Base-by-base conservation (phyloP, 495 filamentous ascomycete species). In the Rostrohypoxylon terebratum region DNA sequence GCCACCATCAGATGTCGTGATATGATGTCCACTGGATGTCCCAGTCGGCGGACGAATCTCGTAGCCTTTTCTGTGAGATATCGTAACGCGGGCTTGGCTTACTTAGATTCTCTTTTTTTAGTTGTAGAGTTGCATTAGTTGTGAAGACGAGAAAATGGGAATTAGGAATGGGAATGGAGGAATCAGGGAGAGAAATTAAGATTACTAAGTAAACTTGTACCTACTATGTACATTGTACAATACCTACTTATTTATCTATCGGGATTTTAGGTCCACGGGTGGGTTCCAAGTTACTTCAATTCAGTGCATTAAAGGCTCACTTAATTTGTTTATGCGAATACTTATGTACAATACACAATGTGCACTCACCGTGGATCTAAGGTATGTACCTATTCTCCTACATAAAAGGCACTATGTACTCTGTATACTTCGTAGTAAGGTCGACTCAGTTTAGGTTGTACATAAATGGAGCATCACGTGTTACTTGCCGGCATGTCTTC, bases 1-100 rank as follows among this genome's bases (percentile, higher is more conserved):
- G 57, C 51, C 71, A 63, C 58, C 66, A 62, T 67, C 58, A 62
- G 63, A 70, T 70, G 66, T 70, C 71, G 71, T 70, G 71, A 74
- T 67, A 70, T 69, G 66, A 74, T 63, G 38, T 42, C 48, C 50
- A 53, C 59, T 28, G 28, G 28, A 28, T 28, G 28, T 28, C 28
- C 28, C 28, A 28, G 66, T 55, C 40, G 40, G 63, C 53, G 40
- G 71, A 28, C 61, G 66, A 73, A 73, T 73, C 55, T 63, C 55
- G 44, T 50, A 63, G 66, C 59, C 66, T 62, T 18, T 53, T 61
- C 13, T 47, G 36, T 68, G 50, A 63, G 64, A 73, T 65, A 73
- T 72, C 63, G 69, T 66, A 55, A 55, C 64, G 64, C 51, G 63
- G 25, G 25, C 70, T 73, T 68, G 64, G 70, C 64, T 18, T 25